Evolutionary conservation across 2,329 filamentous ascomycete genomes (phyloP).

Genomic region (Talaromyces verruculosus): DNA sequence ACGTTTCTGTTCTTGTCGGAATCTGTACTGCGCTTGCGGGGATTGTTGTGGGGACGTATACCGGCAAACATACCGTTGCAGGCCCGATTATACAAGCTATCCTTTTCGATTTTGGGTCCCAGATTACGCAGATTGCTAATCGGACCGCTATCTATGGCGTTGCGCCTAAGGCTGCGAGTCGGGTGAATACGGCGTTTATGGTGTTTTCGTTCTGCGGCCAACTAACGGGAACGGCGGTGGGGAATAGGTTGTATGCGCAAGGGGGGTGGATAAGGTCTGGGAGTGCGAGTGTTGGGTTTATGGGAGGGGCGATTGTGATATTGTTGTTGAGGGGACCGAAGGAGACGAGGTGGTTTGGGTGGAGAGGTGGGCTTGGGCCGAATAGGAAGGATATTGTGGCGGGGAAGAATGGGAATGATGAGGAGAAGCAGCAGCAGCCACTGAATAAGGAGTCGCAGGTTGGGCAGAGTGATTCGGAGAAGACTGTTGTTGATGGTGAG

Average conservation of each 20-base stretch:
- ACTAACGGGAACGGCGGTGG: slow-evolving; percentile 65
- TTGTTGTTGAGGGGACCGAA: slow-evolving; percentile 55
- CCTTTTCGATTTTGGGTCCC: slow-evolving; percentile 68
- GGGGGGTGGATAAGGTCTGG: slow-evolving; percentile 60
- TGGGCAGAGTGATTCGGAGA: slow-evolving; percentile 6
- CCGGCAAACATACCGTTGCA: slow-evolving; percentile 63
- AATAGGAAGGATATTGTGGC: slow-evolving; percentile 8
- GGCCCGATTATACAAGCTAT: slow-evolving; percentile 73
- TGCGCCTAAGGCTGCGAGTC: slow-evolving; percentile 68
- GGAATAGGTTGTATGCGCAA: slow-evolving; percentile 56
- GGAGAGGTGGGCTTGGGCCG: slow-evolving; percentile 57
- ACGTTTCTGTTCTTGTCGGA: slow-evolving; percentile 66
- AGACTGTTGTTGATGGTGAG: slow-evolving; percentile 3
- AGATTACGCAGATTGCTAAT: slow-evolving; percentile 73
- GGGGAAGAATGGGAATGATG: slow-evolving; percentile 4
- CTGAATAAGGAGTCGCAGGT: neutral
- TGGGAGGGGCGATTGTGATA: slow-evolving; percentile 50
- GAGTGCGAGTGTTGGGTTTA: slow-evolving; percentile 57
- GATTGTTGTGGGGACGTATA: slow-evolving; percentile 67
- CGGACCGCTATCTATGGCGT: slow-evolving; percentile 68
- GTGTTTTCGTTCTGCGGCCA: slow-evolving; percentile 72
- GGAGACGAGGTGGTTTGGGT: slow-evolving; percentile 61
- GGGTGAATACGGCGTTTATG: slow-evolving; percentile 83
- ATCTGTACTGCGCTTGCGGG: slow-evolving; percentile 60
- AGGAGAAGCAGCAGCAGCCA: slow-evolving; percentile 2